phyloP scores from a whole-genome alignment of 2,329 filamentous ascomycete species.

The Harringtonia aguacate region DNA sequence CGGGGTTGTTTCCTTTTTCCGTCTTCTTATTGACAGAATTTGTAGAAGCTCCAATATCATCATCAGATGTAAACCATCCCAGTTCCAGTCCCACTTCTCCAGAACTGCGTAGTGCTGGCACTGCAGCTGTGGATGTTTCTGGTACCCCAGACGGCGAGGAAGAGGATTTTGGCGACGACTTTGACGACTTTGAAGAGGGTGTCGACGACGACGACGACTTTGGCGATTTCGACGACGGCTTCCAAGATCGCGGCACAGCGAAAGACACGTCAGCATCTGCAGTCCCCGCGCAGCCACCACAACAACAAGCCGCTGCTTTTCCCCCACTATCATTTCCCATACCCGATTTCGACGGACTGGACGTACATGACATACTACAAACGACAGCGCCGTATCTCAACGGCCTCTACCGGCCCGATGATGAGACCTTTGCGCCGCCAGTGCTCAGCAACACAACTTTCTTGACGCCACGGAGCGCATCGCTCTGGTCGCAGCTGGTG shows the following conservation, averaged over 20 bases:
- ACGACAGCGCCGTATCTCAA: constrained; percentile 57
- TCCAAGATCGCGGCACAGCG: constrained; percentile 40
- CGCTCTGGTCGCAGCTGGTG: constrained; percentile 92
- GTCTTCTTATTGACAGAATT: constrained; percentile 20
- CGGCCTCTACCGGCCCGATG: constrained; percentile 50
- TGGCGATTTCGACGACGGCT: constrained; percentile 64
- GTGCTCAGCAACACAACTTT: constrained; percentile 56
- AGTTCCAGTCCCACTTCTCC: too few relatives aligned
- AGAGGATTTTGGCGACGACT: constrained; percentile 47
- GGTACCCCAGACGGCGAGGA: constrained; percentile 21
- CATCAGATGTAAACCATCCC: constrained; percentile 8
- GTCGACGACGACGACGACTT: constrained; percentile 43
- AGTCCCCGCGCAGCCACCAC: constrained; percentile 4
- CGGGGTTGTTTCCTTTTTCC: constrained; percentile 3
- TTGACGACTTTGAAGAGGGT: constrained; percentile 53
- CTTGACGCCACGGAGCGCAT: constrained; percentile 75
- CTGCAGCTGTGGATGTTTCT: constrained; percentile 25
- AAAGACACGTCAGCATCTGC: constrained; percentile 21
- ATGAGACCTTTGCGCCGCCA: constrained; percentile 40
- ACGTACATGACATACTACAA: constrained; percentile 47
- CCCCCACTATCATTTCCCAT: constrained; percentile 31
- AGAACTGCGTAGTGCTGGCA: constrained; percentile 12
- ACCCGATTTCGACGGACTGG: constrained; percentile 55
- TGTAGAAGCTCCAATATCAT: constrained; percentile 25
- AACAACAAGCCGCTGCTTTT: constrained; percentile 9